phyloP scores from a whole-genome alignment of 306 rosid species.

The Styphnolobium japonicum region DNA sequence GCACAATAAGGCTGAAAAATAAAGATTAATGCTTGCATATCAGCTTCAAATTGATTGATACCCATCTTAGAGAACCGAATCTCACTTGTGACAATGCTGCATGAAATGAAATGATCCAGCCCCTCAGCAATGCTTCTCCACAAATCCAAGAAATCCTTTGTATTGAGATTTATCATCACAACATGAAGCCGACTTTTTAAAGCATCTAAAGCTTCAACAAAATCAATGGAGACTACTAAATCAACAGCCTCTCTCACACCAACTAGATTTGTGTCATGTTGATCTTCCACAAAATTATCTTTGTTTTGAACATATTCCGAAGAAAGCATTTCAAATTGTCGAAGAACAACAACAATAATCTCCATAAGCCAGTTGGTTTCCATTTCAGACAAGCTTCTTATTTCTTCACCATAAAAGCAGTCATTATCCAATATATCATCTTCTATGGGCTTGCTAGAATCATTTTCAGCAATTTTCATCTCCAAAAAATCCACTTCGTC shows the following conservation, averaged over 20 bases:
- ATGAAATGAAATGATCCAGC: slow-evolving; percentile 61
- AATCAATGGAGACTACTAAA: slow-evolving; percentile 42
- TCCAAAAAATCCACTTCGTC: slow-evolving; percentile 65
- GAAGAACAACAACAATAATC: slow-evolving; percentile 58
- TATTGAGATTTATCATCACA: slow-evolving; percentile 48
- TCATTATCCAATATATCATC: slow-evolving; percentile 19
- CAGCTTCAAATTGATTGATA: slow-evolving; percentile 51
- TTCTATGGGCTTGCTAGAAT: slow-evolving; percentile 32
- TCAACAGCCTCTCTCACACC: slow-evolving; percentile 29
- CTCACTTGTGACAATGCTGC: slow-evolving; percentile 38
- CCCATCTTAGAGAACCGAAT: slow-evolving; percentile 33
- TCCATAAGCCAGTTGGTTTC: slow-evolving; percentile 75
- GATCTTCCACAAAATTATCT: slow-evolving; percentile 34
- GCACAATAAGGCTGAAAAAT: slow-evolving; percentile 66
- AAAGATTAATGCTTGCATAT: slow-evolving; percentile 56
- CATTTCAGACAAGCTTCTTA: slow-evolving; percentile 59
- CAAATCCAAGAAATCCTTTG: slow-evolving; percentile 60
- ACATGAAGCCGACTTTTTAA: slow-evolving; percentile 45
- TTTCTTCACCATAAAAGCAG: slow-evolving; percentile 62
- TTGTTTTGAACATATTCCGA: slow-evolving; percentile 53
- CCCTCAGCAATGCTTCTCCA: slow-evolving; percentile 82
- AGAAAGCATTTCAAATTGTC: slow-evolving; percentile 58
- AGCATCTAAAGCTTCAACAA: slow-evolving; percentile 54
- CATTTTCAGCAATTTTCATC: slow-evolving; percentile 63
- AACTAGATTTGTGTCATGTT: slow-evolving; percentile 22